Conservation (phyloP, 805 yeast species). For the Spathaspora arborariae region DNA sequence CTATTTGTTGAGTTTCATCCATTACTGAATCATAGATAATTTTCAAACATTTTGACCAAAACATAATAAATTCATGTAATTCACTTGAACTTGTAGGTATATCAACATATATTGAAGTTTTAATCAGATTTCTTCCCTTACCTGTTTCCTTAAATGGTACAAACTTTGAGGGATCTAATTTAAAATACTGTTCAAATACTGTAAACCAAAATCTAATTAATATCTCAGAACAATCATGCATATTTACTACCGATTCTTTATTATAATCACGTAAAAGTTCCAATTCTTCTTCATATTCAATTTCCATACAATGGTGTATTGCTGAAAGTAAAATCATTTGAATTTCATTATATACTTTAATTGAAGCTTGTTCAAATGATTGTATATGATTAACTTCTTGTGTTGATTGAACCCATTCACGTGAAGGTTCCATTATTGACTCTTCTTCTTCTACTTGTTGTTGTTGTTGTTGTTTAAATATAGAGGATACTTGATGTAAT, state of each 20-base stretch:
- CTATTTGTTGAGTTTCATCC: conserved; percentile 21
- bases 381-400: conserved; percentile 1
- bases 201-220: conserved; percentile 51
- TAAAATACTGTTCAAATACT: conserved; percentile 52
- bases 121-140: conserved; percentile 11
- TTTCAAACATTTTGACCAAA: conserved; percentile 49
- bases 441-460: conserved; percentile 2
- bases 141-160: conserved; percentile 18
- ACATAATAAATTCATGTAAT: conserved; percentile 39
- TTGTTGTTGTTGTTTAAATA: neutral
- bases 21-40: conserved; percentile 37
- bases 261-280: conserved; percentile 47
- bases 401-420: conserved; percentile 11
- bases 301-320: conserved; percentile 48
- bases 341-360: conserved; percentile 38
- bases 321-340: conserved; percentile 40
- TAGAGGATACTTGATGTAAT: neutral
- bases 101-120: conserved; percentile 16
- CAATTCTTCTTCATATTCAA: conserved; percentile 56
- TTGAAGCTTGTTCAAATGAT: conserved; percentile 11
- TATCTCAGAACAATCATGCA: conserved; percentile 41
- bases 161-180: conserved; percentile 7
- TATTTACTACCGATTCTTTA: conserved; percentile 23
- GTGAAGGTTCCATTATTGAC: conserved; percentile 6
- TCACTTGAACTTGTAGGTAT: conserved; percentile 11